These are phyloP conservation scores for Kwoniella sp. DNA, from an alignment of 768 basidiomycete species.

Conservation along the genomic window DNA sequence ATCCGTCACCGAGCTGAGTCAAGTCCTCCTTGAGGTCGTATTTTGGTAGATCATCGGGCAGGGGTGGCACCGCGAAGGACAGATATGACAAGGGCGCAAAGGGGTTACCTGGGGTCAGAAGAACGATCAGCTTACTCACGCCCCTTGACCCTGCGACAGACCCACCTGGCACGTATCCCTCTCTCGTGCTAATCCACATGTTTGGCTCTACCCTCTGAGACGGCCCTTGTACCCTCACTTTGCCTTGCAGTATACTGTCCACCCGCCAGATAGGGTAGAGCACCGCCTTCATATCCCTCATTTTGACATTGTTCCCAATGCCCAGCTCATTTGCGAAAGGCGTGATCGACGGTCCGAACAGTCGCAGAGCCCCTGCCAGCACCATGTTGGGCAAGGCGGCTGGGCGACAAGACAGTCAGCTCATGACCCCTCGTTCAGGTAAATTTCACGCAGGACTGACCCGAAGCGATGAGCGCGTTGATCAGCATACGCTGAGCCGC, in stretches of 20 bases:
- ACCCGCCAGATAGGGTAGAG: slow-evolving; percentile 46
- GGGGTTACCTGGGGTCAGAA: slow-evolving; percentile 30
- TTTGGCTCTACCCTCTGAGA: slow-evolving; percentile 7
- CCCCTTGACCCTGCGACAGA: background rate
- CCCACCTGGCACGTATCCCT: slow-evolving; percentile 44
- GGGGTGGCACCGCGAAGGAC: slow-evolving; percentile 37
- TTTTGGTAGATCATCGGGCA: slow-evolving; percentile 32
- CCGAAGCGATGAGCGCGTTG: slow-evolving; percentile 27
- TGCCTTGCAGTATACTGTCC: slow-evolving; percentile 26
- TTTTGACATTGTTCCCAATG: slow-evolving; percentile 26
- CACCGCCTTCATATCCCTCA: slow-evolving; percentile 43
- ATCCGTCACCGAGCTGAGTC: slow-evolving; percentile 34
- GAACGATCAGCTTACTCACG: background rate
- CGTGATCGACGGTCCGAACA: slow-evolving; percentile 27
- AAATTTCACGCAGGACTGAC: slow-evolving; percentile 12
- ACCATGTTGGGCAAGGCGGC: slow-evolving; percentile 28
- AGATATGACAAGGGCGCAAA: slow-evolving; percentile 44
- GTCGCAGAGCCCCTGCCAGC: slow-evolving; percentile 24
- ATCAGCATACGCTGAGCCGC: slow-evolving; percentile 26
- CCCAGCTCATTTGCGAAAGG: slow-evolving; percentile 37
- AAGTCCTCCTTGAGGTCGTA: slow-evolving; percentile 34
- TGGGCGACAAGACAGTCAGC: background rate
- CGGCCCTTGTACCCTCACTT: slow-evolving; percentile 12
- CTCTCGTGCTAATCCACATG: slow-evolving; percentile 32
- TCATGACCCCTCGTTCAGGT: background rate